A percentile compares a stretch with the other conserved stretches of the same genome.
Conservation (phyloP, 495 filamentous ascomycete species). For the Xylaria intraflava region DNA sequence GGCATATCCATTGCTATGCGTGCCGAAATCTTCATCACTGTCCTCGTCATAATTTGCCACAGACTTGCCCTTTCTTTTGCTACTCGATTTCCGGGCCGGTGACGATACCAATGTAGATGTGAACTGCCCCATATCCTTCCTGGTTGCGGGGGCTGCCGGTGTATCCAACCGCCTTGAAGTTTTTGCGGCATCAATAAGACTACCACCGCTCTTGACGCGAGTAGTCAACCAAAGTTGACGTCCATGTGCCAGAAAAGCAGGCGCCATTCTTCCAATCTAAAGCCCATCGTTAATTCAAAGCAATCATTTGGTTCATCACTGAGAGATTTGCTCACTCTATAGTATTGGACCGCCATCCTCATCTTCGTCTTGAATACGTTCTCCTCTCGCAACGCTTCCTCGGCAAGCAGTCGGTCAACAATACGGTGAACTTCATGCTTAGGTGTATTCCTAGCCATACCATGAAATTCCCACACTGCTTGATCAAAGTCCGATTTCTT, state of each 20-base stretch:
- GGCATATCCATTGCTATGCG: constrained; percentile 40
- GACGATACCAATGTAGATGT: constrained; percentile 82
- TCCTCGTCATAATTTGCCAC: constrained; percentile 27
- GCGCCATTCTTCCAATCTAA: constrained; percentile 35
- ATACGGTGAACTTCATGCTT: constrained; percentile 44
- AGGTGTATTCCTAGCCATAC: constrained; percentile 39
- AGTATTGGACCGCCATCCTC: constrained; percentile 35
- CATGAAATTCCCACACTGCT: constrained; percentile 30
- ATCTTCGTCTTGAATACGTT: constrained; percentile 29
- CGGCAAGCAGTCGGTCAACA: constrained; percentile 36
- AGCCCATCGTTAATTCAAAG: constrained; percentile 30
- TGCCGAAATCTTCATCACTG: constrained; percentile 28
- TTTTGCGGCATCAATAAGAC: constrained; percentile 12
- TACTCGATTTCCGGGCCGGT: constrained; percentile 47
- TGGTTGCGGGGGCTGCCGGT: constrained; percentile 23
- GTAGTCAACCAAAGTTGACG: constrained; percentile 28
- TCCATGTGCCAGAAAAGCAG: constrained; percentile 20
- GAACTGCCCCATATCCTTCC: constrained; percentile 21
- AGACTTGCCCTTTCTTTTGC: constrained; percentile 44
- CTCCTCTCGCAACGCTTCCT: constrained; percentile 44
- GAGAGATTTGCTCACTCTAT: constrained; percentile 37
- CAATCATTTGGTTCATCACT: constrained; percentile 51
- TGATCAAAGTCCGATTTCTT: constrained; percentile 30
- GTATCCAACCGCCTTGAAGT: constrained; percentile 12
- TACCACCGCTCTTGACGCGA: constrained; percentile 26